Base-by-base conservation (phyloP, 2,329 filamentous ascomycete genomes). In the Claviceps digitariae region DNA sequence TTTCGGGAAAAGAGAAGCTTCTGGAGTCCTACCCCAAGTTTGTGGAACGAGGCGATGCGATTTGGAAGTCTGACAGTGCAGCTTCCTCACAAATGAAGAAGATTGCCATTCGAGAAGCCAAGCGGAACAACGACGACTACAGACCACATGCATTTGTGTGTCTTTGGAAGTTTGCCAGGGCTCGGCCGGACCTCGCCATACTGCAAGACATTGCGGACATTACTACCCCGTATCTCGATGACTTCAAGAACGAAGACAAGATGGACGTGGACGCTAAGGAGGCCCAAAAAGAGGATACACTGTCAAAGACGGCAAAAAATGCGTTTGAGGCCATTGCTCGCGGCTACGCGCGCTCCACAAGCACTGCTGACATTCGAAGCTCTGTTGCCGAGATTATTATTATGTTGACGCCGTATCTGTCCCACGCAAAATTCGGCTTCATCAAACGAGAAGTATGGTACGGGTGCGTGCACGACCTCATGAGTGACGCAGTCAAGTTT, bases 1-100 rank as follows among this genome's bases (percentile, higher is more conserved):
- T 95, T 75, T 78, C 86, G 0, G 89, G 89, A 23, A 98, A 98
- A 65, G 90, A 96, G 68, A 83, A 82, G 59, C 79, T 98, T 34
- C 74, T 97, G 2, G 77, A 82, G 45, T 84, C 87, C 6, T 89
- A 93, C 66, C 84, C 89, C 4, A 78, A 82, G 54, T 93, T 97
- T 61, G 82, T 86, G 0, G 76, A 81, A 61, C 81, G 83, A 57
- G 79, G 79, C 0, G 77, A 76, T 58, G 67, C 67, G 8, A 71
- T 87, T 31, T 83, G 82, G 73, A 69, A 73, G 48, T 66, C 67
- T 6, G 77, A 84, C 57, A 56, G 64, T 0, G 63, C 64, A 10
- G 68, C 87, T 25, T 77, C 78, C 12, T 74, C 78, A 9, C 76
- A 84, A 60, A 82, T 90, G 71, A 86, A 84, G 71, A 90, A 90